Evolutionary conservation across 176 grass and related monocot genomes (phyloP).

Genomic region (Puccinellia tenuiflora): DNA sequence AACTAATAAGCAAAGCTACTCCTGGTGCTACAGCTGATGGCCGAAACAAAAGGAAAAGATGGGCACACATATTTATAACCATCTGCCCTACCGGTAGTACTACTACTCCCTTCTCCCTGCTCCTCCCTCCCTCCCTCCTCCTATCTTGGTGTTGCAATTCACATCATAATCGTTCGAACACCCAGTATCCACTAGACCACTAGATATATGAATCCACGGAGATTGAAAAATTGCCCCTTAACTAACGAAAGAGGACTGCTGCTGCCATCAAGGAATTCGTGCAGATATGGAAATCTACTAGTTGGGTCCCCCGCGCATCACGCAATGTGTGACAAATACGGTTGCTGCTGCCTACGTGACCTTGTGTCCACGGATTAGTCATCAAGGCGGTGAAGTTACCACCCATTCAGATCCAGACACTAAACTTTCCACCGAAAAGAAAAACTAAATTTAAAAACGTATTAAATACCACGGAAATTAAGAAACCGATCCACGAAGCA

Average conservation of each 20-base stretch:
- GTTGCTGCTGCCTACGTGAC: neutral
- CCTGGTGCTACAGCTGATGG: neutral
- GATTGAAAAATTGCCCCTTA: neutral
- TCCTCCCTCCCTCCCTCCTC: neutral
- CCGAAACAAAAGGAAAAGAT: neutral
- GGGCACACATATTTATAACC: constrained; percentile 9
- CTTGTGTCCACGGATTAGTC: neutral
- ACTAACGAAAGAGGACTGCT: neutral
- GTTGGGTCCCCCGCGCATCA: constrained; percentile 11
- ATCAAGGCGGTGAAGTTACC: constrained; percentile 30
- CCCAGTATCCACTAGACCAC: too few relatives aligned
- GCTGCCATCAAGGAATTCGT: neutral
- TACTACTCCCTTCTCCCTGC: neutral
- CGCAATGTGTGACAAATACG: constrained; percentile 31
- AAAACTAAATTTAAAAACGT: neutral
- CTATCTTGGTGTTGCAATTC: neutral
- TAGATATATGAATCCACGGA: neutral
- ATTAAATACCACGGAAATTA: constrained; percentile 7
- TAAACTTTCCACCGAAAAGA: neutral
- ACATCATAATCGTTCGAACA: neutral
- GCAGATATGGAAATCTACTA: neutral
- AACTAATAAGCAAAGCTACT: constrained; percentile 8
- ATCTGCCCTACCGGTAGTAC: neutral
- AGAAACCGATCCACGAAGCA: neutral
- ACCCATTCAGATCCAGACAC: constrained; percentile 19